These are phyloP conservation scores for Phylloporus arenicola DNA, from an alignment of 768 basidiomycete species.

Conservation along the genomic window DNA sequence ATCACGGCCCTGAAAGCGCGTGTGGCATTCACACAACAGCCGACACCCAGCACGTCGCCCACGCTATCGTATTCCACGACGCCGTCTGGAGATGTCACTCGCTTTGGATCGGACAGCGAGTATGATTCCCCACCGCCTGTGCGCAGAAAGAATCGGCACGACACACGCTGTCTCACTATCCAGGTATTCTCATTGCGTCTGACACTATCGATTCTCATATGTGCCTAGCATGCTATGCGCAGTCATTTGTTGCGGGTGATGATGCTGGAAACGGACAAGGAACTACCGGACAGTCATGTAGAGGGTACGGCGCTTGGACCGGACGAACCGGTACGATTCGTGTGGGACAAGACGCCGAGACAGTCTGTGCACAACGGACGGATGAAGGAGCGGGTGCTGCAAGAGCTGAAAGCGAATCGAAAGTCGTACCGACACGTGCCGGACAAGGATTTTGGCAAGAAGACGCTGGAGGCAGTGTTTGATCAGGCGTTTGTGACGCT, in stretches of 20 bases:
- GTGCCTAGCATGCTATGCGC: constrained; percentile 62
- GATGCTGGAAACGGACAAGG: constrained; percentile 49
- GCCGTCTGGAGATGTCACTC: not conserved
- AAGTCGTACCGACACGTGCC: constrained; percentile 57
- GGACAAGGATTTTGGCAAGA: constrained; percentile 61
- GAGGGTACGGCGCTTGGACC: constrained; percentile 46
- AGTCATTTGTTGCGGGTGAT: constrained; percentile 57
- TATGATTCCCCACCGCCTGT: constrained; percentile 34
- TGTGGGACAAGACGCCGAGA: constrained; percentile 74
- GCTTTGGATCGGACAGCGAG: constrained; percentile 33
- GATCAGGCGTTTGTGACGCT: constrained; percentile 69
- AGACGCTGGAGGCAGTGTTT: constrained; percentile 54
- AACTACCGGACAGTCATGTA: constrained; percentile 55
- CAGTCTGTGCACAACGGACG: constrained; percentile 69
- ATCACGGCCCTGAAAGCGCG: constrained; percentile 42
- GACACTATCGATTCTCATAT: constrained; percentile 4
- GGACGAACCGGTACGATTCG: constrained; percentile 62
- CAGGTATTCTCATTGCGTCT: constrained; percentile 38
- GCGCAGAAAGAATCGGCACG: constrained; percentile 55
- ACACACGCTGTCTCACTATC: constrained; percentile 60
- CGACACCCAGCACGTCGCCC: constrained; percentile 28
- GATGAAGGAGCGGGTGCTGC: constrained; percentile 62
- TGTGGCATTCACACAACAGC: constrained; percentile 29
- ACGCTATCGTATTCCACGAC: constrained; percentile 26
- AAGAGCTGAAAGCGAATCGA: constrained; percentile 54